Percentiles rank a stretch among this genome's conserved stretches.
Evolutionary conservation across 345 rosid species (phyloP).

Genomic region (Hibiscus syriacus): DNA sequence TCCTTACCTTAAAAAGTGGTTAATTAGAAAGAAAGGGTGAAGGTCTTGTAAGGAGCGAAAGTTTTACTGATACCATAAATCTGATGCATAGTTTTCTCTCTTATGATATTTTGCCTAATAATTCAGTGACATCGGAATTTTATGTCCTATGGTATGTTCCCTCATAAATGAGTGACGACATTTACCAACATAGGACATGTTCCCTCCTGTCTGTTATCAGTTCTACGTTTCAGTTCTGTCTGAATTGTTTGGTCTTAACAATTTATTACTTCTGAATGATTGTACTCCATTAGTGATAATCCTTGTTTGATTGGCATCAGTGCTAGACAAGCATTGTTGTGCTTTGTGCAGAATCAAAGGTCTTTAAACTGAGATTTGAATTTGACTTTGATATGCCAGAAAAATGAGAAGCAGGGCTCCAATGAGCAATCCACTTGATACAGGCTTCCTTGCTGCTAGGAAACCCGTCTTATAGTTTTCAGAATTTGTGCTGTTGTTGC

Average conservation of each 20-base stretch:
- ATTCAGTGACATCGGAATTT: no score
- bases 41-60: not conserved
- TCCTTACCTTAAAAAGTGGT: not conserved
- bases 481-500: not conserved
- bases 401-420: conserved; percentile 9
- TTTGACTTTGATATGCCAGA: not conserved
- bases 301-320: no score
- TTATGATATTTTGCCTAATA: not conserved
- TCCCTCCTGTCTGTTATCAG: not conserved
- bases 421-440: not conserved
- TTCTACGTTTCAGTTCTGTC: not conserved
- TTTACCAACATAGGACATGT: not conserved
- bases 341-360: no score
- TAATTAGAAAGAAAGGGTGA: not conserved
- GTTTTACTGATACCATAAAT: not conserved
- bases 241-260: not conserved
- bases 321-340: no score
- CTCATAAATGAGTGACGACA: not conserved
- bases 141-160: no score
- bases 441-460: not conserved
- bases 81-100: not conserved
- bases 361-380: no score
- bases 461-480: no score
- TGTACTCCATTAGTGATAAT: no score
- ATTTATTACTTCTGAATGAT: no score